phyloP scores from a whole-genome alignment of 2,329 filamentous ascomycete genomes.

The Phaeoacremonium minimum region DNA sequence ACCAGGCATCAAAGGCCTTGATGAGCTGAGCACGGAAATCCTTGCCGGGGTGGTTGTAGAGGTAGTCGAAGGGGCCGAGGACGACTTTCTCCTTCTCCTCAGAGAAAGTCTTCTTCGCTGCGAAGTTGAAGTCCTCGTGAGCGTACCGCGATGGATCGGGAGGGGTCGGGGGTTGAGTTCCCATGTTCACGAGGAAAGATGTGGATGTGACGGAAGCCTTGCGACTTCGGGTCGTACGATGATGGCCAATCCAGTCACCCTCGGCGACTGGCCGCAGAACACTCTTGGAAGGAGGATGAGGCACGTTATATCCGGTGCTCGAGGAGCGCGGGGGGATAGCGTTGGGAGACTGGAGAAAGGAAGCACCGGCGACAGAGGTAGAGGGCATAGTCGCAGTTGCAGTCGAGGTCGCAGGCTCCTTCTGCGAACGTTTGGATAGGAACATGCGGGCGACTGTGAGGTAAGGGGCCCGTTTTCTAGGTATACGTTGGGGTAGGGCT shows the following conservation, averaged over 20 bases:
- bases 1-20: slow-evolving; percentile 74
- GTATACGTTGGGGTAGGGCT: no score
- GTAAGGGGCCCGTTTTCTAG: no score
- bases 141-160: slow-evolving; percentile 50
- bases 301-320: slow-evolving; percentile 47
- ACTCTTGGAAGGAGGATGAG: slow-evolving; percentile 24
- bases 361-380: slow-evolving; percentile 9
- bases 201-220: slow-evolving; percentile 21
- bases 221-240: slow-evolving; percentile 20
- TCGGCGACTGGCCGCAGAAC: slow-evolving; percentile 55
- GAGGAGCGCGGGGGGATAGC: slow-evolving; percentile 71
- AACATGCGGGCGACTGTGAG: slow-evolving; percentile 7
- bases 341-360: slow-evolving; percentile 50
- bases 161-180: slow-evolving; percentile 25
- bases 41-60: slow-evolving; percentile 75
- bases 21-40: slow-evolving; percentile 80
- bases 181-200: slow-evolving; percentile 29
- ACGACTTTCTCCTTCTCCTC: slow-evolving; percentile 73
- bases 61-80: slow-evolving; percentile 75
- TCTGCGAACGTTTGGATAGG: slow-evolving; percentile 5
- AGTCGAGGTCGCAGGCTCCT: background rate
- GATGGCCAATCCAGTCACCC: slow-evolving; percentile 54
- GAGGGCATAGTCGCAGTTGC: slow-evolving; percentile 13
- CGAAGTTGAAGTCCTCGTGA: slow-evolving; percentile 51
- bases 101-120: slow-evolving; percentile 56